Percentiles rank a stretch among this genome's conserved stretches.
These are phyloP conservation scores for Aspergillus heteromorphus DNA, from an alignment of 495 filamentous ascomycete genomes.

Conservation along the genomic window DNA sequence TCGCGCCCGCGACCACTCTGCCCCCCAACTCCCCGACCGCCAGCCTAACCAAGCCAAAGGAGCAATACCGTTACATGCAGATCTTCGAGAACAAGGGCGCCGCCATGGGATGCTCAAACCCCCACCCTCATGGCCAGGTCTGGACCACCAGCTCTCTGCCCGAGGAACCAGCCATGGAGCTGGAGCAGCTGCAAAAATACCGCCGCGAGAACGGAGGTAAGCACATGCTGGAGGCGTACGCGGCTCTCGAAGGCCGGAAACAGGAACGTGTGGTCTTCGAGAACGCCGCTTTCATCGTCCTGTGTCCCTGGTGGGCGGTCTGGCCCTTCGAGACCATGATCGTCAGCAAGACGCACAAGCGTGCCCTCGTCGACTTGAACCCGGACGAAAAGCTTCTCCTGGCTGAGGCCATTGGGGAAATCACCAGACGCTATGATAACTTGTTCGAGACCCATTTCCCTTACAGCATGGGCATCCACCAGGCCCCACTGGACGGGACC, in stretches of 20 bases:
- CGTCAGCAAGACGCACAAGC: slow-evolving; percentile 71
- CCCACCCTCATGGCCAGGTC: slow-evolving; percentile 93
- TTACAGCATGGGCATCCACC: slow-evolving; percentile 91
- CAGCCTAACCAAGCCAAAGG: slow-evolving; percentile 49
- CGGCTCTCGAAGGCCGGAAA: slow-evolving; percentile 72
- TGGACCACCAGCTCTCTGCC: slow-evolving; percentile 90
- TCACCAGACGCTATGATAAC: slow-evolving; percentile 90
- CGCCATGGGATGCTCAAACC: slow-evolving; percentile 98
- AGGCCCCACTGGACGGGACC: slow-evolving; percentile 84
- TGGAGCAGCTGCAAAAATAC: slow-evolving; percentile 73
- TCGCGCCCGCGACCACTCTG: slow-evolving; percentile 40
- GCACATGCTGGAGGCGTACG: slow-evolving; percentile 82
- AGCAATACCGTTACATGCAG: slow-evolving; percentile 95
- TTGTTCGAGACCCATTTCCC: slow-evolving; percentile 95
- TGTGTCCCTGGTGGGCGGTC: slow-evolving; percentile 94
- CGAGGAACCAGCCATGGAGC: slow-evolving; percentile 77
- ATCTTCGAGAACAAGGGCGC: slow-evolving; percentile 99
- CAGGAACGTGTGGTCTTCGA: slow-evolving; percentile 80
- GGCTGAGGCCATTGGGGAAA: slow-evolving; percentile 78
- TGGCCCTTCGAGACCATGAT: slow-evolving; percentile 98
- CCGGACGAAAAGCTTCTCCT: slow-evolving; percentile 61
- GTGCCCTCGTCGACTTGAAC: slow-evolving; percentile 74
- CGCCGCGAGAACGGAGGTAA: slow-evolving; percentile 60
- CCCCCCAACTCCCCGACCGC: slow-evolving; percentile 43
- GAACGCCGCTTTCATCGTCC: slow-evolving; percentile 73